Conservation (phyloP, 176 grass and related monocot species). For the Phoenix dactylifera region DNA sequence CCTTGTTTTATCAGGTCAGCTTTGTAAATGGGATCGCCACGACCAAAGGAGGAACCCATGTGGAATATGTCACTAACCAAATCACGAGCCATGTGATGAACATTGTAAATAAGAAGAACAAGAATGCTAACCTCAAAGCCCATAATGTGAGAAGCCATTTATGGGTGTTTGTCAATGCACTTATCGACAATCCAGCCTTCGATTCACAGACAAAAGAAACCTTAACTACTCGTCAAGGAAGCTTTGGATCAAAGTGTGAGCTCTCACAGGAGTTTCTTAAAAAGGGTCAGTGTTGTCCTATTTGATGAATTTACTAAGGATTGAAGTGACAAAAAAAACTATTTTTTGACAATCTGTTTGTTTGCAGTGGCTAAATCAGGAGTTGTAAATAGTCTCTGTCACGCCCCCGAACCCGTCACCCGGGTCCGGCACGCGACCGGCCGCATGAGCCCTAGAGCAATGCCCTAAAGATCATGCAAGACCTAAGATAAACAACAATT, state of each 20-base stretch:
- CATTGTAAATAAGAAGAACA: constrained; percentile 83
- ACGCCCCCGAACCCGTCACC: too few relatives aligned
- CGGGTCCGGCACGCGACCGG: too few relatives aligned
- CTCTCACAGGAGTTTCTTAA: constrained; percentile 58
- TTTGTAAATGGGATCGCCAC: constrained; percentile 90
- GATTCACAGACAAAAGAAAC: constrained; percentile 98
- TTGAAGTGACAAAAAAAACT: too few relatives aligned
- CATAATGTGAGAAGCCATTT: constrained; percentile 68
- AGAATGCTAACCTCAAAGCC: constrained; percentile 72
- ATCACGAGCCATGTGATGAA: constrained; percentile 49
- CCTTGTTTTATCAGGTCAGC: constrained; percentile 49
- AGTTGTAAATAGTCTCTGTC: constrained; percentile 44
- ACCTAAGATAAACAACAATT: too few relatives aligned
- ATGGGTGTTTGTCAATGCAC: constrained; percentile 89
- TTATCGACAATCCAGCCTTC: constrained; percentile 90
- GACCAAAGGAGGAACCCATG: constrained; percentile 74
- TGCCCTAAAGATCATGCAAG: too few relatives aligned
- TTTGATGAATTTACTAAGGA: too few relatives aligned
- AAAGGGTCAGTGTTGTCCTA: constrained; percentile 27
- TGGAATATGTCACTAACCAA: constrained; percentile 79
- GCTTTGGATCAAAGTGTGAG: constrained; percentile 77
- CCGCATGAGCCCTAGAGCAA: too few relatives aligned
- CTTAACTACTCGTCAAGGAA: constrained; percentile 71
- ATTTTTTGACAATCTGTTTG: too few relatives aligned
- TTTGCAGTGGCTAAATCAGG: constrained; percentile 54